A percentile compares a stretch with the other conserved stretches of the same genome.
Evolutionary conservation across 2,329 filamentous ascomycete species (phyloP).

Genomic region (Simplicillium sp.): DNA sequence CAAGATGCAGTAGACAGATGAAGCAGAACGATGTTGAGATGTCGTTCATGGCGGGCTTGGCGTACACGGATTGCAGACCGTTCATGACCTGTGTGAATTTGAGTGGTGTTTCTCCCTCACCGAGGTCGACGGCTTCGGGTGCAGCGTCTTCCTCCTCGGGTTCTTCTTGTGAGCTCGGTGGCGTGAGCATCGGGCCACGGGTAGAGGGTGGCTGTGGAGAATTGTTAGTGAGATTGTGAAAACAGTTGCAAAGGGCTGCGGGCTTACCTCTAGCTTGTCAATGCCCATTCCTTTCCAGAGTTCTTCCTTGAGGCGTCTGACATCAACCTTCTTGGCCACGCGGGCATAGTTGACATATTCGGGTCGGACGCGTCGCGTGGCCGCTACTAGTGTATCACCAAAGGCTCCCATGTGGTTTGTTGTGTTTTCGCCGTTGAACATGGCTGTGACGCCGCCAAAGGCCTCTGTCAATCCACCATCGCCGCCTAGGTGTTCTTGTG

Average conservation of each 20-base stretch:
- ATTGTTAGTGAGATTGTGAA: slow-evolving; percentile 16
- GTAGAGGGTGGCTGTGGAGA: slow-evolving; percentile 2
- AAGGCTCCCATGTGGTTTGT: slow-evolving; percentile 38
- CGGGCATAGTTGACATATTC: slow-evolving; percentile 64
- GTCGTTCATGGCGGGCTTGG: slow-evolving; percentile 77
- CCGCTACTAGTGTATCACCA: slow-evolving; percentile 58
- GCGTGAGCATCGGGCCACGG: neutral
- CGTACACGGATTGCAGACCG: slow-evolving; percentile 75
- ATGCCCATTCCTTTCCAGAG: slow-evolving; percentile 59
- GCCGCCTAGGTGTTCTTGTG: slow-evolving; percentile 59
- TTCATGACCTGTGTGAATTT: slow-evolving; percentile 93
- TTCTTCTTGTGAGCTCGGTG: slow-evolving; percentile 22
- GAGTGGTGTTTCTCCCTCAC: slow-evolving; percentile 41
- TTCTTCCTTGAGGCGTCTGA: slow-evolving; percentile 59
- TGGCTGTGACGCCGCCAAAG: slow-evolving; percentile 37
- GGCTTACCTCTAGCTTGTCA: slow-evolving; percentile 40
- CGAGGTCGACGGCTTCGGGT: slow-evolving; percentile 15
- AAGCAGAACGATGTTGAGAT: slow-evolving; percentile 93
- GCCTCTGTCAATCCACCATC: slow-evolving; percentile 35
- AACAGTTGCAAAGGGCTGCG: slow-evolving; percentile 4
- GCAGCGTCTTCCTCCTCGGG: slow-evolving; percentile 15
- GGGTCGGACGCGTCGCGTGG: slow-evolving; percentile 51
- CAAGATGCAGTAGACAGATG: slow-evolving; percentile 83
- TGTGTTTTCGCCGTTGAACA: slow-evolving; percentile 39
- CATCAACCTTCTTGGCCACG: slow-evolving; percentile 63